These are phyloP conservation scores for Pezicula carpinea DNA, from an alignment of 2,329 filamentous ascomycete species.

Conservation along the genomic window DNA sequence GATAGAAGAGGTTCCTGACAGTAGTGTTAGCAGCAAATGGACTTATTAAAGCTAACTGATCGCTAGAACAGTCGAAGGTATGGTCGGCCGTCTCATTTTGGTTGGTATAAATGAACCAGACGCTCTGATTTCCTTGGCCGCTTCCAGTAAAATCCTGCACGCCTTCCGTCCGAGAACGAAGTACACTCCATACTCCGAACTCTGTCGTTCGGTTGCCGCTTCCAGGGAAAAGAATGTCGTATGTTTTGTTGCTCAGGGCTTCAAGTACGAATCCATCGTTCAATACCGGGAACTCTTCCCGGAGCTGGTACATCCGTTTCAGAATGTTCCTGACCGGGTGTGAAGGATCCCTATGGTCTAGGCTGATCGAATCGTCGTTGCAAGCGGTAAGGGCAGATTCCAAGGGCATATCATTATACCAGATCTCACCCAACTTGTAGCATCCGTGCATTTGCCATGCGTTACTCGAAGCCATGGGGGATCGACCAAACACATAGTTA, in stretches of 20 bases:
- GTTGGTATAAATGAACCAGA: slow-evolving; percentile 41
- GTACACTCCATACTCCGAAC: slow-evolving; percentile 55
- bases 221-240: slow-evolving; percentile 44
- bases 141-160: slow-evolving; percentile 49
- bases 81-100: slow-evolving; percentile 43
- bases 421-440: slow-evolving; percentile 49
- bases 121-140: slow-evolving; percentile 35
- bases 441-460: slow-evolving; percentile 63
- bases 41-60: slow-evolving; percentile 43
- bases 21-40: slow-evolving; percentile 46
- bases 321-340: slow-evolving; percentile 56
- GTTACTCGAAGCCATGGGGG: slow-evolving; percentile 54
- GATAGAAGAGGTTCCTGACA: slow-evolving; percentile 57
- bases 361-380: slow-evolving; percentile 48
- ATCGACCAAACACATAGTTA: slow-evolving; percentile 62
- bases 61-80: slow-evolving; percentile 46
- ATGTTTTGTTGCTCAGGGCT: slow-evolving; percentile 51
- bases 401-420: slow-evolving; percentile 54
- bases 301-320: slow-evolving; percentile 57
- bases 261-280: slow-evolving; percentile 54
- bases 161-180: slow-evolving; percentile 37
- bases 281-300: slow-evolving; percentile 49
- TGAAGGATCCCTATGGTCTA: slow-evolving; percentile 59
- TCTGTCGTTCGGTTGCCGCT: slow-evolving; percentile 48
- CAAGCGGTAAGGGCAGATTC: slow-evolving; percentile 49